Base-by-base conservation (phyloP, 345 rosid genomes). In the Crucihimalaya himalaica region DNA sequence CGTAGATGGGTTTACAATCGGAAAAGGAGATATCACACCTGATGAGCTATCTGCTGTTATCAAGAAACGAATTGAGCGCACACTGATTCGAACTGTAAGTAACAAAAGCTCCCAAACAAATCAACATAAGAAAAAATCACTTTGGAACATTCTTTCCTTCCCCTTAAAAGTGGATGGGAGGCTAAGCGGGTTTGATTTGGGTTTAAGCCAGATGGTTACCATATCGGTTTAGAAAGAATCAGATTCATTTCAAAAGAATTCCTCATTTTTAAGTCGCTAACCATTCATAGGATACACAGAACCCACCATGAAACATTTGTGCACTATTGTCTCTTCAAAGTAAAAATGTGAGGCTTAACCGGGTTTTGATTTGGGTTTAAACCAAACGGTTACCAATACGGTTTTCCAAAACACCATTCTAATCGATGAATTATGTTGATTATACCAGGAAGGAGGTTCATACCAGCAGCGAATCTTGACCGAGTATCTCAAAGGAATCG, bases 381-480 rank as follows among this genome's bases (percentile, higher is more conserved):
- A 68, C 43, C 21, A 29, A 39, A 16, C 4, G 47, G 14, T 64
- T 28, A 73, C 35, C 16, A 6, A 31, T 16, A 23, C 34, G 9
- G 43, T 27, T 39, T 37, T 71, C 12, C 8, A 2, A 51, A 61
- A 45, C 1, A 23, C 48, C 11, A 34, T 13, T 45, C 10, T 31
- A 20, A 59, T 35, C 45, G 10, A 1, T 35, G 39, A 62, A 31
- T 42, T 9, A 19, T 42, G 25, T 65, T 18, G 59, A 8, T 78
- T 32, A 25, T 47, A 34, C 47, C 79, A 91, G 96, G 99, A 94
- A 76, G 97, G 99, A 78, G 97, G 99, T 34, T 94, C 99, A 8
- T 91, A 91, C 80, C 90, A 83, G 83, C 97, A 94, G 63, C 88
- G 93, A 13, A 71, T 91, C 70, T 84, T 94, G 15, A 77, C 79